Conservation (phyloP, 1,139 yeast genomes). For the Petasospora rhodanensis region DNA sequence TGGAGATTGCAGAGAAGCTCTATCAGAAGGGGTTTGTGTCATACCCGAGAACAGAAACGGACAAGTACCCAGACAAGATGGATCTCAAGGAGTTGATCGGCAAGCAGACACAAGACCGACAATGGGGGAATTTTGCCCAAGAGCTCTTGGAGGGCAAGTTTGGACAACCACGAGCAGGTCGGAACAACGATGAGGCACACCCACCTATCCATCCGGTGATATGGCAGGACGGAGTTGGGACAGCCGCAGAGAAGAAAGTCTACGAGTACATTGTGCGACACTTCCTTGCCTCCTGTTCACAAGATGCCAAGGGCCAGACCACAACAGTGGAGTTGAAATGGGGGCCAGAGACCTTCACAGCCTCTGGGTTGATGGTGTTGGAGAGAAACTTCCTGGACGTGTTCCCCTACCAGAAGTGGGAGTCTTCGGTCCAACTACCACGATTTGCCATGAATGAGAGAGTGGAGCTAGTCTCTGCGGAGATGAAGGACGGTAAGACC, state of each 20-base stretch:
- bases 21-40: slow-evolving; percentile 85
- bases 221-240: too few relatives aligned
- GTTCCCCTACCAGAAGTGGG: slow-evolving; percentile 80
- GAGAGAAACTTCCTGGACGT: slow-evolving; percentile 78
- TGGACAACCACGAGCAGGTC: slow-evolving; percentile 69
- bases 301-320: slow-evolving; percentile 77
- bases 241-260: slow-evolving; percentile 71
- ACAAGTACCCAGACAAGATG: slow-evolving; percentile 72
- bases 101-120: slow-evolving; percentile 49
- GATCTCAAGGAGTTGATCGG: slow-evolving; percentile 57
- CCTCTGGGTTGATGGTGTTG: slow-evolving; percentile 67
- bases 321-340: slow-evolving; percentile 65
- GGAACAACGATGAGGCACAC: slow-evolving; percentile 91
- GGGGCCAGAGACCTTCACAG: slow-evolving; percentile 69
- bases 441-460: slow-evolving; percentile 52
- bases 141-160: slow-evolving; percentile 35
- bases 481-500: slow-evolving; percentile 70
- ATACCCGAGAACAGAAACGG: slow-evolving; percentile 98
- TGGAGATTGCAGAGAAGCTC: slow-evolving; percentile 80
- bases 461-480: slow-evolving; percentile 49
- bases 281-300: slow-evolving; percentile 88
- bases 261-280: slow-evolving; percentile 86
- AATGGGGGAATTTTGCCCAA: slow-evolving; percentile 48
- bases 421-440: slow-evolving; percentile 63
- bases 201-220: slow-evolving; percentile 94